Evolutionary conservation across 1,284 basidiomycete genomes (phyloP).

Genomic region (Papiliotrema terrestris): DNA sequence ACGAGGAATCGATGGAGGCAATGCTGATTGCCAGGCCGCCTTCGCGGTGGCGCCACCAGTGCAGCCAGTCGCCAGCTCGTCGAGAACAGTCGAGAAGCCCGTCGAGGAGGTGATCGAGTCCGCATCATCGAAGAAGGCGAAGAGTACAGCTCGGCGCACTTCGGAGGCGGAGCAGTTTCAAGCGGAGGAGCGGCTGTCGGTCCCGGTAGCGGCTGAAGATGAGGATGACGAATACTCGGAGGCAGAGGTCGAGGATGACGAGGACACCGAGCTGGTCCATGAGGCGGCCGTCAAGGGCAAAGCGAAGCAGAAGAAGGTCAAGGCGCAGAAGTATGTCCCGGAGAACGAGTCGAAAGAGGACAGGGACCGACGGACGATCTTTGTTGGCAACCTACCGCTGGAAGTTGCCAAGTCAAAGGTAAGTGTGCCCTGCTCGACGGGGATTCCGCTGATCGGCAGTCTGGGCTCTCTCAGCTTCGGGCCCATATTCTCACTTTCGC

Average conservation of each 20-base stretch:
- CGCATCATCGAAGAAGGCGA: constrained; percentile 18
- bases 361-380: constrained; percentile 78
- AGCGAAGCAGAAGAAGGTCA: constrained; percentile 21
- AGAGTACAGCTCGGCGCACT: constrained; percentile 14
- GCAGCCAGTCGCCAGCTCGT: constrained; percentile 13
- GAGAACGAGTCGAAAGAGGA: constrained; percentile 64
- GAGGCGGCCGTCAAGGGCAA: constrained; percentile 39
- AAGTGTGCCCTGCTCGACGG: constrained; percentile 17
- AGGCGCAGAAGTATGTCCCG: constrained; percentile 53
- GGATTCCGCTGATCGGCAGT: constrained; percentile 46
- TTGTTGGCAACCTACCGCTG: constrained; percentile 85
- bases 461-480: constrained; percentile 60
- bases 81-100: constrained; percentile 5
- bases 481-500: constrained; percentile 67
- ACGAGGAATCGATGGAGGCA: neutral
- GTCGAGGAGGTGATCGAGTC: constrained; percentile 4
- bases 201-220: constrained; percentile 4
- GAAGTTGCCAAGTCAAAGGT: constrained; percentile 74
- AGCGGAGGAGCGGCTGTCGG: neutral
- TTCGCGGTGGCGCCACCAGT: constrained; percentile 21
- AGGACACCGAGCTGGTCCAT: constrained; percentile 37
- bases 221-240: constrained; percentile 24
- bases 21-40: constrained; percentile 21
- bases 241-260: constrained; percentile 19
- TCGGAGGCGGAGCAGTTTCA: neutral